Base-by-base conservation (phyloP, 805 yeast genomes). In the Clavispora vitiphila region DNA sequence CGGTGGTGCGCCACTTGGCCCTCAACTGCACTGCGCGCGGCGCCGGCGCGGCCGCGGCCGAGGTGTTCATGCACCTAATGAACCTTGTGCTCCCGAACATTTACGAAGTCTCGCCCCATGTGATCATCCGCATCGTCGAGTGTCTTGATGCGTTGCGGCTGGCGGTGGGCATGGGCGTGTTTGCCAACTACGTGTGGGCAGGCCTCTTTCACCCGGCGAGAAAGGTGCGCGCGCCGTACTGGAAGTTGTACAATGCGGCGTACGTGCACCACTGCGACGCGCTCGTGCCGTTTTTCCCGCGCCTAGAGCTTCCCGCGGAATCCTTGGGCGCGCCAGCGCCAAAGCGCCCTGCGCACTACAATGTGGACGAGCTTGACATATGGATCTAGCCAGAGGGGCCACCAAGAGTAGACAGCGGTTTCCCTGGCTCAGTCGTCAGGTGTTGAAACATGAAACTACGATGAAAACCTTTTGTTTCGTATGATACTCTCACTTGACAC, bases 51-150 rank as follows among this genome's bases (percentile, higher is more conserved):
- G 89, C 90, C 0, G 71, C 75, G 42, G 96, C 87, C 50, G 95
- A 83, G 49, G 86, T 88, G 0, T 88, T 93, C 66, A 58, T 87
- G 9, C 96, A 93, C 60, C 76, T 81, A 44, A 65, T 93, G 55
- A 88, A 93, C 57, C 69, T 90, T 38, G 61, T 93, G 16, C 64
- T 89, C 62, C 99, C 99, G 2, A 93, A 93, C 58, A 70, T 93
- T 2, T 89, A 79, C 58, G 99, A 91, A 60, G 86, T 96, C 0
- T 89, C 97, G 0, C 98, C 98, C 0, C 99, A 93, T 61, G 97
- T 90, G 11, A 89, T 90, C 42, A 73, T 69, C 8, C 77, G 98
- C 49, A 80, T 93, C 1, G 48, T 86, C 36, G 97, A 88, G 41
- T 84, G 90, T 40, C 68, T 93, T 21, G 89, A 85, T 44, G 83